Conservation (phyloP, 129 eudicot species). For the Solidago caesia region DNA sequence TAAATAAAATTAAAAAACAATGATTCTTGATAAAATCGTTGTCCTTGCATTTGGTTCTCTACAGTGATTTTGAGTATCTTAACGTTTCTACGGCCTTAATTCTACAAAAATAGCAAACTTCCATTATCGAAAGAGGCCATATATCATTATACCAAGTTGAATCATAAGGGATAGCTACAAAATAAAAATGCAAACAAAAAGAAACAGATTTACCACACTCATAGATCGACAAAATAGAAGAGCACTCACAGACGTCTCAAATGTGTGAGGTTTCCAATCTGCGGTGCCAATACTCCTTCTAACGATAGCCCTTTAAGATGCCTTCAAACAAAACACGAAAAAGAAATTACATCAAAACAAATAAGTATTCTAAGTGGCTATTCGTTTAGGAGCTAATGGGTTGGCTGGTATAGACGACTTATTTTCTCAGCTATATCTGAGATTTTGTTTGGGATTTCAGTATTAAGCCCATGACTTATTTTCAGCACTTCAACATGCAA, state of each 20-base stretch:
- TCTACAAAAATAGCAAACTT: no score
- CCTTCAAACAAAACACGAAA: constrained; percentile 37
- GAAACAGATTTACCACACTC: no score
- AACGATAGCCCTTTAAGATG: constrained; percentile 67
- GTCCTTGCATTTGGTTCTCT: no score
- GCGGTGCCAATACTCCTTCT: constrained; percentile 70
- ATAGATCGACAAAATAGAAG: constrained; percentile 14
- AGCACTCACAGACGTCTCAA: constrained; percentile 76
- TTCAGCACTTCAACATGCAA: constrained; percentile 6
- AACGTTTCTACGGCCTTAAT: no score
- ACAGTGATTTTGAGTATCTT: no score
- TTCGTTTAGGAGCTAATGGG: no score
- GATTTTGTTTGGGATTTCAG: no score
- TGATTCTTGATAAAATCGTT: background rate
- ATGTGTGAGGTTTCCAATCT: constrained; percentile 71
- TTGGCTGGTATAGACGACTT: no score
- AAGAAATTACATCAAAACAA: background rate
- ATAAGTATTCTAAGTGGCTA: background rate
- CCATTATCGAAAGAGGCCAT: background rate
- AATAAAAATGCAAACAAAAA: background rate
- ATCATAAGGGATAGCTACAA: constrained; percentile 9
- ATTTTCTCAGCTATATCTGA: no score
- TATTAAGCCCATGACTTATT: no score
- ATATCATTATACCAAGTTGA: constrained; percentile 9
- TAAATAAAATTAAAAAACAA: background rate